These are phyloP conservation scores for Tagetes patula DNA, from an alignment of 129 eudicot genomes.

Conservation along the genomic window DNA sequence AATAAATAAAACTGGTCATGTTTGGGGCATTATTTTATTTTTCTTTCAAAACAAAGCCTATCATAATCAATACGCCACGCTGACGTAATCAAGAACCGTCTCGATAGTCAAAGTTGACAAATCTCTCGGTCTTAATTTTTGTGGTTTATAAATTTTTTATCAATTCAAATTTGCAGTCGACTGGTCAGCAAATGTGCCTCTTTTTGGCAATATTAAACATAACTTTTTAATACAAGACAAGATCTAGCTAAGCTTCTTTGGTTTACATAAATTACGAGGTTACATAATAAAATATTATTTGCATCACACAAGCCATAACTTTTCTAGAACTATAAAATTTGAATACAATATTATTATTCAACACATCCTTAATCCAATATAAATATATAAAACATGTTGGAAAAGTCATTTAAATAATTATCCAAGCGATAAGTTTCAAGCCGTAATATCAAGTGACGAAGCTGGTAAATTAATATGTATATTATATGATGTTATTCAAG, in stretches of 20 bases:
- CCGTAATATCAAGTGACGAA: too few species aligned
- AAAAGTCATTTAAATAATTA: background rate
- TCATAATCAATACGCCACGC: slow-evolving; percentile 22
- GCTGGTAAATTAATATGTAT: too few species aligned
- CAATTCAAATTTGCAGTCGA: slow-evolving; percentile 20
- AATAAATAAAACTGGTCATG: too few species aligned
- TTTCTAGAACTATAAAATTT: background rate
- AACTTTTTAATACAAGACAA: background rate
- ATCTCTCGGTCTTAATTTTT: background rate
- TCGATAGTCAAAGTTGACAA: slow-evolving; percentile 34
- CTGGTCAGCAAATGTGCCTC: slow-evolving; percentile 31
- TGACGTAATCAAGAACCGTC: background rate
- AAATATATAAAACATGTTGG: background rate
- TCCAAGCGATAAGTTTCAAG: too few species aligned
- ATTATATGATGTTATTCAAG: too few species aligned
- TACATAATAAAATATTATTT: background rate
- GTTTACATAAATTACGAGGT: background rate
- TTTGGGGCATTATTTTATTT: background rate
- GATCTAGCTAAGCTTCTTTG: background rate
- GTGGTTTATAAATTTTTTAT: background rate
- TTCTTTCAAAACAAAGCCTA: background rate
- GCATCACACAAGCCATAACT: background rate
- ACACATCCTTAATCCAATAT: too few species aligned
- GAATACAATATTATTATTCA: background rate
- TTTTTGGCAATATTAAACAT: slow-evolving; percentile 8